Percentiles rank a stretch among this genome's conserved stretches.
phyloP scores from a whole-genome alignment of 805 yeast genomes.

The Lachancea meyersii region DNA sequence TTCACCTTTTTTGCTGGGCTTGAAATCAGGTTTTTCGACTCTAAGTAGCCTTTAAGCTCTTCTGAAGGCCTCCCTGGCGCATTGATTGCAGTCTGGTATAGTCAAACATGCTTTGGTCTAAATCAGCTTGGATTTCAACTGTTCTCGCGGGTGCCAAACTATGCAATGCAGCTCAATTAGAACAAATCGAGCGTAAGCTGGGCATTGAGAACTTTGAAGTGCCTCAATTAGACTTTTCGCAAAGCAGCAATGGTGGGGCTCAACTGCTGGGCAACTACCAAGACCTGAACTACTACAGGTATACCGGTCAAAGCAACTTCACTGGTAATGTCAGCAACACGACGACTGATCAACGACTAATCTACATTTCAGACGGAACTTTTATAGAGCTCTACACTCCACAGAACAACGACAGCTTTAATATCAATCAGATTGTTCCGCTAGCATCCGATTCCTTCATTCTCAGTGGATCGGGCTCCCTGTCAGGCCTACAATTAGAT shows the following conservation, averaged over 20 bases:
- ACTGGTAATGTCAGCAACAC: constrained; percentile 13
- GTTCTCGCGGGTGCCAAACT: not conserved
- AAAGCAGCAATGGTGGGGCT: constrained; percentile 12
- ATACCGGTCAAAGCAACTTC: constrained; percentile 31
- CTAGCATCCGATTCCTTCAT: constrained; percentile 31
- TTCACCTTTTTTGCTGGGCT: no score
- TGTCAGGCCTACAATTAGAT: constrained; percentile 22
- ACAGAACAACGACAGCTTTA: constrained; percentile 8
- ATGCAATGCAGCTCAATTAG: constrained; percentile 18
- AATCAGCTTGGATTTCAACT: not conserved
- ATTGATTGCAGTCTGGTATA: not conserved
- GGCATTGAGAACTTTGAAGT: constrained; percentile 10
- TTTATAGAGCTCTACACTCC: constrained; percentile 18
- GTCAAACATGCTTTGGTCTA: not conserved
- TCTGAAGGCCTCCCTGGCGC: not conserved
- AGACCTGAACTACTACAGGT: constrained; percentile 21
- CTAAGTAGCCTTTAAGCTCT: no score
- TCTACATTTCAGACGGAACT: constrained; percentile 26
- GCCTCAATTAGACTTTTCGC: constrained; percentile 15
- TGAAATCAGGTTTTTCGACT: no score
- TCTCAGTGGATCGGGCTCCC: constrained; percentile 30
- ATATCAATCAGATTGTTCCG: constrained; percentile 25
- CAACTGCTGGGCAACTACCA: constrained; percentile 23
- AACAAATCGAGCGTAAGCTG: constrained; percentile 14
- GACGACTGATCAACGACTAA: constrained; percentile 12